Evolutionary conservation across 2,329 filamentous ascomycete species (phyloP), one percentile per base, ranked within the genome.

Genomic region (Zymoseptoria ardabiliae): DNA sequence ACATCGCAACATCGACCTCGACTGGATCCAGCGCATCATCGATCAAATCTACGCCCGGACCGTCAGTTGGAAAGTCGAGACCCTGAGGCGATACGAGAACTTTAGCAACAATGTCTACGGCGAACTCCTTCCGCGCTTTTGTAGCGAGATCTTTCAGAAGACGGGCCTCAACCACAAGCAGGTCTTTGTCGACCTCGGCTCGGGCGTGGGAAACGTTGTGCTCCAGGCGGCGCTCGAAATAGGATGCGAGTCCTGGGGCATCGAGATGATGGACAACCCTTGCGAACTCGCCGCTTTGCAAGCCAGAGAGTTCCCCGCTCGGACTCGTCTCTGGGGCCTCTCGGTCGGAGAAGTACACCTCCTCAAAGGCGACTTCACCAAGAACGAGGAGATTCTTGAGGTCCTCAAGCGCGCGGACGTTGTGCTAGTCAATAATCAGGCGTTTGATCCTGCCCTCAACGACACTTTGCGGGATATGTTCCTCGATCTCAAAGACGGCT

Each of bases 361-460:
- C 6, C 84, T 93, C 63, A 80, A 86, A 50, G 94, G 91, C 60
- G 90, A 96, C 71, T 97, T 99, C 70, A 84, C 91, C 9, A 84
- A 86, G 64, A 89, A 88, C 66, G 73, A 82, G 17, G 80, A 81
- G 59, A 90, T 97, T 54, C 81, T 86, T 61, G 81, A 85, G 22
- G 86, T 87, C 7, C 81, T 99, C 54, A 87, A 88, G 73, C 85
- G 87, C 57, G 93, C 94, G 1, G 94, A 99, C 72, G 92, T 97
- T n/a, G 85, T 99, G 19, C 82, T 99, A 23, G 93, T 97, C 68
- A 99, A 99, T 79, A 99, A 99, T 76, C 92, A 97, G 75, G 94
- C 91, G 2, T 99, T 99, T 75, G 92, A 88, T 5, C 87, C 92
- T 13, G 82, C 87, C 67, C 83, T 97, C 58, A 99, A 97, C 75